phyloP scores from a whole-genome alignment of 1,284 basidiomycete genomes.

The Macrocystidia cucumis region DNA sequence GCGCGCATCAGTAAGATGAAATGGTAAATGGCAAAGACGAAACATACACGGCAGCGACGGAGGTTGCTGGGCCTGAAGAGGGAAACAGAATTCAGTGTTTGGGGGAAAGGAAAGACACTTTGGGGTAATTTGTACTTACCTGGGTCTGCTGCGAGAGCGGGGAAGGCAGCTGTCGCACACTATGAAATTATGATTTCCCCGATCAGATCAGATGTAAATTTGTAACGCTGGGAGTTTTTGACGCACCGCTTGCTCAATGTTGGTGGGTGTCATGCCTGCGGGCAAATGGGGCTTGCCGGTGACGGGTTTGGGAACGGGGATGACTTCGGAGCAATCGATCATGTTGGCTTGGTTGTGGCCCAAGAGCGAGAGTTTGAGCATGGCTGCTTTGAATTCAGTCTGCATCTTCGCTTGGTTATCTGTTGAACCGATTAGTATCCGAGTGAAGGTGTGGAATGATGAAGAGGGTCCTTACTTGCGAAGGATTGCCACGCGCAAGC shows the following conservation, averaged over 20 bases:
- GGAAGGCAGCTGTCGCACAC: slow-evolving; percentile 22
- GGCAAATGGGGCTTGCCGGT: slow-evolving; percentile 23
- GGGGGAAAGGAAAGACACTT: too few relatives aligned
- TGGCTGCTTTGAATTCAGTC: slow-evolving; percentile 23
- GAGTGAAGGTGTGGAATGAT: background rate
- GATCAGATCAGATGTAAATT: background rate
- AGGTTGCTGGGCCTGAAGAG: slow-evolving; percentile 14
- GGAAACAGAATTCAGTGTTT: too few relatives aligned
- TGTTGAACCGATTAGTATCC: slow-evolving; percentile 5
- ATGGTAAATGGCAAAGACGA: slow-evolving; percentile 1
- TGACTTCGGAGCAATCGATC: slow-evolving; percentile 30
- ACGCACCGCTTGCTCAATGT: slow-evolving; percentile 27
- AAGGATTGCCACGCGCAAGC: slow-evolving; percentile 31
- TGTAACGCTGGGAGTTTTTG: slow-evolving; percentile 1
- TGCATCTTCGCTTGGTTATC: slow-evolving; percentile 23
- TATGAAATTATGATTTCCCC: slow-evolving; percentile 3
- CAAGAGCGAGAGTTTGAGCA: slow-evolving; percentile 27
- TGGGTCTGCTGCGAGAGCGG: slow-evolving; percentile 18
- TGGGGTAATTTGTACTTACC: slow-evolving; percentile 8
- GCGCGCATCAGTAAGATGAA: background rate
- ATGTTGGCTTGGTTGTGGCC: slow-evolving; percentile 21
- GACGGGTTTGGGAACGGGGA: slow-evolving; percentile 22
- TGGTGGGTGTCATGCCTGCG: slow-evolving; percentile 20
- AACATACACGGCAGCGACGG: slow-evolving; percentile 20
- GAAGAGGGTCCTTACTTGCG: slow-evolving; percentile 18